These are phyloP conservation scores for Blepharisma stoltei DNA, from an alignment of 73 alveolate species.

Conservation along the genomic window DNA sequence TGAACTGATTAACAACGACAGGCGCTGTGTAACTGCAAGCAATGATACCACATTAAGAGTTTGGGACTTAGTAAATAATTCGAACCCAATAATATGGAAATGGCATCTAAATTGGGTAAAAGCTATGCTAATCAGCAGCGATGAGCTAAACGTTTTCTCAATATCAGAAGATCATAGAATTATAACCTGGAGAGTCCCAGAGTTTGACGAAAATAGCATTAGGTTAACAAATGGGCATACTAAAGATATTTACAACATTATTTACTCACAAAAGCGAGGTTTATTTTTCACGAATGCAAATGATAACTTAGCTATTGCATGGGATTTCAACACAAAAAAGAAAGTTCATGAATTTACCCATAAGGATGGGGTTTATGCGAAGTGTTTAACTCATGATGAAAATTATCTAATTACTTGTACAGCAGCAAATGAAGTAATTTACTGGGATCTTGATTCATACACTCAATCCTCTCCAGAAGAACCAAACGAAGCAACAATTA, in stretches of 20 bases:
- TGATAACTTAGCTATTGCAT: neutral
- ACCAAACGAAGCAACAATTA: neutral
- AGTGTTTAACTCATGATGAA: too few species aligned
- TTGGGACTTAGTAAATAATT: neutral
- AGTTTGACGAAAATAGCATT: neutral
- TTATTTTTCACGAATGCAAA: neutral
- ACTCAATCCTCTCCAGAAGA: too few species aligned
- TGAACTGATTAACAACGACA: neutral
- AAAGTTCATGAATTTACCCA: neutral
- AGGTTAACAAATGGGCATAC: too few species aligned
- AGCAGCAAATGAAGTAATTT: too few species aligned
- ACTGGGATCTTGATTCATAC: too few species aligned
- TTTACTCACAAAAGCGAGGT: too few species aligned
- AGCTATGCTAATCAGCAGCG: neutral
- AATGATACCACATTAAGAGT: neutral
- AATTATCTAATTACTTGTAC: too few species aligned
- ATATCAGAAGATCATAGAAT: neutral
- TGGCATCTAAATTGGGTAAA: conserved; percentile 4
- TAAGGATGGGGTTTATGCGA: too few species aligned
- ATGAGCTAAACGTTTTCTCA: neutral
- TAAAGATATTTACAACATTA: too few species aligned
- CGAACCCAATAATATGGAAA: neutral
- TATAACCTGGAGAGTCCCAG: conserved; percentile 8
- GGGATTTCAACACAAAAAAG: neutral
- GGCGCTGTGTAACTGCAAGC: neutral